A percentile compares a stretch with the other conserved stretches of the same genome.
phyloP scores from a whole-genome alignment of 2,329 filamentous ascomycete genomes.

The Aspergillus tubingensis region DNA sequence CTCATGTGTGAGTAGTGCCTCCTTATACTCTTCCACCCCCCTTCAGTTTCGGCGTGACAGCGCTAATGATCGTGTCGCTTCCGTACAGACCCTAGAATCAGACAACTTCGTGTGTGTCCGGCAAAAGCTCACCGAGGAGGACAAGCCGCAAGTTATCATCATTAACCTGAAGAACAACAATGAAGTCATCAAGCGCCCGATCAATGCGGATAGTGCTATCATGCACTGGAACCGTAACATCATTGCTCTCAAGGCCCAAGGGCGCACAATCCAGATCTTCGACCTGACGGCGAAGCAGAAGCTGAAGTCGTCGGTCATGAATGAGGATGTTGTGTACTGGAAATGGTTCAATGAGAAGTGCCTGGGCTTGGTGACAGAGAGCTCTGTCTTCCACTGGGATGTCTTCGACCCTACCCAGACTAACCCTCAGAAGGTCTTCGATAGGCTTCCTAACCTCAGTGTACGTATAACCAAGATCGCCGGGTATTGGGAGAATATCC shows the following conservation, averaged over 20 bases:
- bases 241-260: slow-evolving; percentile 94
- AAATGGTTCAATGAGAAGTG: slow-evolving; percentile 95
- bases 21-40: not conserved
- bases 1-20: slow-evolving; percentile 67
- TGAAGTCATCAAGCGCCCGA: slow-evolving; percentile 89
- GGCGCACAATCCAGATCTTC: slow-evolving; percentile 94
- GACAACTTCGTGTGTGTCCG: slow-evolving; percentile 95
- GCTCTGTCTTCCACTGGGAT: slow-evolving; percentile 95
- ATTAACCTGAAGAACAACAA: slow-evolving; percentile 97
- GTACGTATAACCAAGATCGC: slow-evolving; percentile 54
- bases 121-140: slow-evolving; percentile 83
- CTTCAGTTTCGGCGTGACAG: not conserved
- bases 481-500: not conserved
- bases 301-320: slow-evolving; percentile 95
- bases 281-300: slow-evolving; percentile 91
- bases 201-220: slow-evolving; percentile 99
- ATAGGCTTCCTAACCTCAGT: slow-evolving; percentile 85
- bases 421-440: slow-evolving; percentile 85
- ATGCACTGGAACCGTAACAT: slow-evolving; percentile 98
- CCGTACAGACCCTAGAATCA: slow-evolving; percentile 85
- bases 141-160: slow-evolving; percentile 92
- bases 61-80: slow-evolving; percentile 24
- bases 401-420: slow-evolving; percentile 82
- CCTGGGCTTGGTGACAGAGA: slow-evolving; percentile 87
- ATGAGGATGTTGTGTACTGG: slow-evolving; percentile 98